Evolutionary conservation across 495 filamentous ascomycete species (phyloP).

Genomic region (Podospora bellae-mahoneyi): DNA sequence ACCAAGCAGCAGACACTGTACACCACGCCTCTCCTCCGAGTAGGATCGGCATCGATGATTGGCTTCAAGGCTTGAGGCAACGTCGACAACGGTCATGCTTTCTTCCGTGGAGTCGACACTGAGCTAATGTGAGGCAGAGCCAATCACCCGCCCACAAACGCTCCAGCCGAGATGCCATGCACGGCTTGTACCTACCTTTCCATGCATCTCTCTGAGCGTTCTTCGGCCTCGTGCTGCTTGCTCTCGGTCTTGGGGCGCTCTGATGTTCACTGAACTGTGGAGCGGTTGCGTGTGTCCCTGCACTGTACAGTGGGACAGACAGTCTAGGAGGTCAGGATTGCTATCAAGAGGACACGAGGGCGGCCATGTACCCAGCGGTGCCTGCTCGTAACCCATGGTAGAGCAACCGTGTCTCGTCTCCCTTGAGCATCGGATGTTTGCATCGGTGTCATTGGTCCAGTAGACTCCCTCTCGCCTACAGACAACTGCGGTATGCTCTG

Average conservation of each 20-base stretch:
- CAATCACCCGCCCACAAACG: slow-evolving; percentile 40
- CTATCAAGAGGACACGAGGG: slow-evolving; percentile 11
- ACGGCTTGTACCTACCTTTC: slow-evolving; percentile 27
- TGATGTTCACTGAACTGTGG: slow-evolving; percentile 15
- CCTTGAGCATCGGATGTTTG: slow-evolving; percentile 34
- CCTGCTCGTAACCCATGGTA: slow-evolving; percentile 23
- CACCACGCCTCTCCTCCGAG: slow-evolving; percentile 30
- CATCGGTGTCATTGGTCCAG: slow-evolving; percentile 31
- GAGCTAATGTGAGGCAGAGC: slow-evolving; percentile 42
- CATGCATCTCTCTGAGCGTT: slow-evolving; percentile 20
- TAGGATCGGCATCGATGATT: slow-evolving; percentile 33
- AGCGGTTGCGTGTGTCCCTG: slow-evolving; percentile 19
- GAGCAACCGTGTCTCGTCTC: slow-evolving; percentile 32
- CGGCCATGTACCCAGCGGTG: slow-evolving; percentile 9
- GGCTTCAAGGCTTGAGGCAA: slow-evolving; percentile 32
- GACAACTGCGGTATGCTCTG: slow-evolving; percentile 8
- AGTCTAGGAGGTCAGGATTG: slow-evolving; percentile 18
- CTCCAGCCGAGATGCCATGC: slow-evolving; percentile 44
- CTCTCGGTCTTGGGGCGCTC: slow-evolving; percentile 10
- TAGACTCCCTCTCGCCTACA: slow-evolving; percentile 20
- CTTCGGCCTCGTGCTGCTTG: slow-evolving; percentile 22
- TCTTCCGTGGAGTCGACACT: slow-evolving; percentile 45
- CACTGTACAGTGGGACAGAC: slow-evolving; percentile 21
- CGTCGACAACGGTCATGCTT: slow-evolving; percentile 49
- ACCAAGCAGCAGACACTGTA: slow-evolving; percentile 28